Evolutionary conservation across 129 eudicot genomes (phyloP).

Genomic region (Oenanthe sinensis): DNA sequence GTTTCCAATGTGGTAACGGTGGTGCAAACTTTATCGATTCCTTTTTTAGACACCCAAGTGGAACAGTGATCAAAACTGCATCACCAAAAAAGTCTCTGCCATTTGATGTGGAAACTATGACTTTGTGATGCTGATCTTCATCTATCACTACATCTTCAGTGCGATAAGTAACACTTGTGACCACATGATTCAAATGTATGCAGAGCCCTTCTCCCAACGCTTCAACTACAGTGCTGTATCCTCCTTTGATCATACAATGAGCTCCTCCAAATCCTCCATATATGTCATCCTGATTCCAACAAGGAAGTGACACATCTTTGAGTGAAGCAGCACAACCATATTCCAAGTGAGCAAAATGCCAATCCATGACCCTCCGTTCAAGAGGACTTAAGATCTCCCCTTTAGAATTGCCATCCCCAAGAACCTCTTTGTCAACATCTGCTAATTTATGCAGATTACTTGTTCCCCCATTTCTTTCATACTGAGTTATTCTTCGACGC

Average conservation of each 20-base stretch:
- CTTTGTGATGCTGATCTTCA: conserved; percentile 34
- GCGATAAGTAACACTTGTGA: conserved; percentile 50
- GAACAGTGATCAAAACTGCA: conserved; percentile 80
- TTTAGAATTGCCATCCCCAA: conserved; percentile 11
- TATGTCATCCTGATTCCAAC: conserved; percentile 95
- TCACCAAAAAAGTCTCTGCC: conserved; percentile 70
- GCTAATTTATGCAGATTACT: conserved; percentile 9
- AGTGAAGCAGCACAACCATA: conserved; percentile 96
- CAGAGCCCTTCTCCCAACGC: conserved; percentile 64
- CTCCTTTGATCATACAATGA: conserved; percentile 99
- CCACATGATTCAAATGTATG: conserved; percentile 67
- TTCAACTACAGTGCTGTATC: conserved; percentile 82
- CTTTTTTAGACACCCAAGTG: conserved; percentile 90
- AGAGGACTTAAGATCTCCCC: conserved; percentile 68
- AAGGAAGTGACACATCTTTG: conserved; percentile 88
- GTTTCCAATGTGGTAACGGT: conserved; percentile 76
- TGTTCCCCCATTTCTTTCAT: conserved; percentile 5
- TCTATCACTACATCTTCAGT: conserved; percentile 13
- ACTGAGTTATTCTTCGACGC: conserved; percentile 37
- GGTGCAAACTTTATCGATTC: conserved; percentile 80
- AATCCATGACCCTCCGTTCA: conserved; percentile 96
- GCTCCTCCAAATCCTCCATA: conserved; percentile 99
- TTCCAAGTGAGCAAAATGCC: conserved; percentile 99
- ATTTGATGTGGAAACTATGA: conserved; percentile 61
- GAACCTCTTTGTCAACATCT: conserved; percentile 12